Evolutionary conservation across 495 filamentous ascomycete genomes (phyloP), one percentile per base, ranked within the genome.

Genomic region (Penicillium robsamsonii): DNA sequence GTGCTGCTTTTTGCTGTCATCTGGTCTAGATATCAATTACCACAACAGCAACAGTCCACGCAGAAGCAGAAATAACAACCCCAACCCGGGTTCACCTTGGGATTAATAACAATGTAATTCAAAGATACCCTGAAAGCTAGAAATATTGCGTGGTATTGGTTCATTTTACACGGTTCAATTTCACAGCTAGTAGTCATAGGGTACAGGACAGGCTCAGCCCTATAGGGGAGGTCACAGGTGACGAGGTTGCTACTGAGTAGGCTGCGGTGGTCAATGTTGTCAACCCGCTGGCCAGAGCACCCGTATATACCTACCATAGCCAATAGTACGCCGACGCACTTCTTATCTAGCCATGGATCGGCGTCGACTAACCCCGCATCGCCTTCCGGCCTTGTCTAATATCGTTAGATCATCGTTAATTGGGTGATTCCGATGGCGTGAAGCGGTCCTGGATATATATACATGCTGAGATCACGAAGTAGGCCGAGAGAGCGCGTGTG

Each of bases 1-100:
- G 65, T 78, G 29, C 63, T 85, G 50, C 65, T 87, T 42, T 75
- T 79, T 59, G 80, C 80, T 47, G 65, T 83, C 45, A 65, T 46
- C 17, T 68, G 63, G 63, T 50, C 60, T 17, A 62, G 48, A 53
- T 65, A 43, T 38, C 25, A 56, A 13, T 41, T 27, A 24, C 10
- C 45, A 47, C 47, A 22, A 29, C 37, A 29, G 22, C n/a, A 24
- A 4, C 38, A 45, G 12, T 17, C 15, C 22, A 35, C 29, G 5
- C 20, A 42, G 35, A 60, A 47, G 40, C 38, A 42, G 17, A 15
- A 46, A 24, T 52, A 43, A 48, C 41, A 5, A 41, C 6, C 30
- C n/a, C 24, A 45, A 10, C 12, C 18, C 17, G 2, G 18, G 20
- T 38, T 12, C 18, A 40, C 10, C 8, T 18, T 15, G 42, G 5